These are phyloP conservation scores for Apophysomyces elegans DNA, from an alignment of 371 early-diverging fungal genomes.

Conservation along the genomic window DNA sequence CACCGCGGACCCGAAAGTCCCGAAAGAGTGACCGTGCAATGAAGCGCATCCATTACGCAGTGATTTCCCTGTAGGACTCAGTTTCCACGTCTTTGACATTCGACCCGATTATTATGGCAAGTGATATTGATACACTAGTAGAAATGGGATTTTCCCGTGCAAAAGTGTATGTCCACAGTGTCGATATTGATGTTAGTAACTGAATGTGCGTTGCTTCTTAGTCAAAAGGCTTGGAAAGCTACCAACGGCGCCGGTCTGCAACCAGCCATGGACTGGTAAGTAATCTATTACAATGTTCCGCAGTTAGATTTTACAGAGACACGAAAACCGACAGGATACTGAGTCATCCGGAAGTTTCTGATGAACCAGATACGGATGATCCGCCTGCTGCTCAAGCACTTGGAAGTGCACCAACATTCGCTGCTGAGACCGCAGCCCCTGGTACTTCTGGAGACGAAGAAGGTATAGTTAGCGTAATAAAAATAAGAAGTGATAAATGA, in stretches of 20 bases:
- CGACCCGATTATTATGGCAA: slow-evolving; percentile 44
- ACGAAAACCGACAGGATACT: slow-evolving; percentile 60
- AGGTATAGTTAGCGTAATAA: slow-evolving; percentile 20
- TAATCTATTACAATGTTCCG: neutral
- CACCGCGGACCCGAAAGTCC: no score
- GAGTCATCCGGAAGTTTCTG: slow-evolving; percentile 75
- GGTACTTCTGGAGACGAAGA: slow-evolving; percentile 33
- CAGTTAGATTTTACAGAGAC: neutral
- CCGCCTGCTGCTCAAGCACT: slow-evolving; percentile 37
- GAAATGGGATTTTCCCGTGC: slow-evolving; percentile 81
- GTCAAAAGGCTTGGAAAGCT: slow-evolving; percentile 8
- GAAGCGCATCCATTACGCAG: no score
- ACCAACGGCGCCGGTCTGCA: slow-evolving; percentile 79
- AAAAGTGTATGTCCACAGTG: slow-evolving; percentile 60
- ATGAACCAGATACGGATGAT: slow-evolving; percentile 60
- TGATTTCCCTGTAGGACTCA: no score
- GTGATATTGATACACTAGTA: slow-evolving; percentile 66
- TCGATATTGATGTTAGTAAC: neutral
- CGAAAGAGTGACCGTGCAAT: no score
- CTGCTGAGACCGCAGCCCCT: slow-evolving; percentile 21
- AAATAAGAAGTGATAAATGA: no score
- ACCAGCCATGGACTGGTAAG: slow-evolving; percentile 88
- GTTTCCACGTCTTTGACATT: neutral
- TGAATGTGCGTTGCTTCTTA: neutral
- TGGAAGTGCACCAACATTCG: slow-evolving; percentile 22